phyloP scores from a whole-genome alignment of 1,284 basidiomycete genomes.

The Ustilago hordei region DNA sequence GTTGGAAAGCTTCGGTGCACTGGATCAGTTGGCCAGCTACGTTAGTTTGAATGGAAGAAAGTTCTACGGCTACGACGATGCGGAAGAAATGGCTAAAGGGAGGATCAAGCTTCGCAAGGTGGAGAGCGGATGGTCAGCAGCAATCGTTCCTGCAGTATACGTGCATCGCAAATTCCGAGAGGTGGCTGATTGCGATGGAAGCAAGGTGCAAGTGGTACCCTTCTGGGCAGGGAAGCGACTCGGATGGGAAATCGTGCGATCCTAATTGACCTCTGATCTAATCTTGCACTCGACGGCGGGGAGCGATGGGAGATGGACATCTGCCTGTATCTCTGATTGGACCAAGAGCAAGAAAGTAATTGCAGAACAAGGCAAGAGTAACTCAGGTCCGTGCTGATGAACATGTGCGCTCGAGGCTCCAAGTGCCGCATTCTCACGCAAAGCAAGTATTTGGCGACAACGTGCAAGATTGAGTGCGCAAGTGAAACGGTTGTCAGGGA shows the following conservation, averaged over 20 bases:
- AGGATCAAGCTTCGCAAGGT: slow-evolving; percentile 52
- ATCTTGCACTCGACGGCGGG: slow-evolving; percentile 3
- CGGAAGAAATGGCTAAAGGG: slow-evolving; percentile 22
- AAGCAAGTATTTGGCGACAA: background rate
- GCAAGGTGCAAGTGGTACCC: slow-evolving; percentile 76
- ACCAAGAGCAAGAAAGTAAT: slow-evolving; percentile 16
- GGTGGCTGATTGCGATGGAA: slow-evolving; percentile 45
- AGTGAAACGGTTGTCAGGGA: slow-evolving; percentile 6
- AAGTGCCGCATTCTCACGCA: background rate
- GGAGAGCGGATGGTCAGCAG: slow-evolving; percentile 9
- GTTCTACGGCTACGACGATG: slow-evolving; percentile 61
- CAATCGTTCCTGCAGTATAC: slow-evolving; percentile 59
- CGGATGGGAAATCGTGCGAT: slow-evolving; percentile 79
- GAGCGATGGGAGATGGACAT: background rate
- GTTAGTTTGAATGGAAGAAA: slow-evolving; percentile 62
- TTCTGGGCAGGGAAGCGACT: slow-evolving; percentile 91
- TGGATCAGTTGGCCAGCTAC: slow-evolving; percentile 63
- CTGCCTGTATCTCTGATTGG: slow-evolving; percentile 28
- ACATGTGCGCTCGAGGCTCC: background rate
- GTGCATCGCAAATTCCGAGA: slow-evolving; percentile 48
- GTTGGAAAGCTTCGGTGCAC: slow-evolving; percentile 66
- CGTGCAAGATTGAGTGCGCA: slow-evolving; percentile 9
- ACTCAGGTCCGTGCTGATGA: background rate
- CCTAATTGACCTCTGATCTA: background rate
- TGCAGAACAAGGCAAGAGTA: background rate